Evolutionary conservation across 2,329 filamentous ascomycete species (phyloP).

Genomic region (Fusarium aywerte): DNA sequence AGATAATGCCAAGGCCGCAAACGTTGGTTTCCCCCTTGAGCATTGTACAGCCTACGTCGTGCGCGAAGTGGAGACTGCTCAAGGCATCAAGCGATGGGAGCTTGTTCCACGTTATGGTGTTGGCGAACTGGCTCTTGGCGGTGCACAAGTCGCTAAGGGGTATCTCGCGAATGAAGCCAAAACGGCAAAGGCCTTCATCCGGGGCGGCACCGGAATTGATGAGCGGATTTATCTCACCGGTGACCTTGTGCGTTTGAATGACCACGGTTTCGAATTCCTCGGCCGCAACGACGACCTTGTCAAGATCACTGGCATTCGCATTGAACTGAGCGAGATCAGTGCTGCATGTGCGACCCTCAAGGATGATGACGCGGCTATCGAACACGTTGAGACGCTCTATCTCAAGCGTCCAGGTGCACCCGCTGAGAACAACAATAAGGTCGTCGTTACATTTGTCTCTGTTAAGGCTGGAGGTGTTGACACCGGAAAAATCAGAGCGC

Average conservation of each 20-base stretch:
- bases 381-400: constrained; percentile 26
- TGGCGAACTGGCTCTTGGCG: constrained; percentile 17
- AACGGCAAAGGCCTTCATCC: constrained; percentile 22
- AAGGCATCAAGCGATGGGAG: constrained; percentile 13
- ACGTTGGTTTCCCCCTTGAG: constrained; percentile 16
- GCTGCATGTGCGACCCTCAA: constrained; percentile 27
- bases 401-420: neutral
- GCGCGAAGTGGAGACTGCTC: constrained; percentile 3
- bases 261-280: constrained; percentile 29
- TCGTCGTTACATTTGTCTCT: constrained; percentile 23
- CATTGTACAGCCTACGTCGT: constrained; percentile 26
- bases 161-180: constrained; percentile 26
- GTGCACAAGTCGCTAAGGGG: constrained; percentile 24
- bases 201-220: constrained; percentile 16
- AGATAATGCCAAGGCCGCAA: constrained; percentile 23
- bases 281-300: constrained; percentile 27
- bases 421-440: constrained; percentile 6
- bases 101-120: constrained; percentile 29
- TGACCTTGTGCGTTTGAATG: constrained; percentile 26
- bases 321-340: constrained; percentile 31
- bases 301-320: constrained; percentile 25
- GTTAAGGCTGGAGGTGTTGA: constrained; percentile 12
- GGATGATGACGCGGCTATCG: constrained; percentile 5
- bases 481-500: neutral
- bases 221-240: constrained; percentile 29